Evolutionary conservation across 1,284 basidiomycete genomes (phyloP).

Genomic region (Microbotryum silenes-acaulis): DNA sequence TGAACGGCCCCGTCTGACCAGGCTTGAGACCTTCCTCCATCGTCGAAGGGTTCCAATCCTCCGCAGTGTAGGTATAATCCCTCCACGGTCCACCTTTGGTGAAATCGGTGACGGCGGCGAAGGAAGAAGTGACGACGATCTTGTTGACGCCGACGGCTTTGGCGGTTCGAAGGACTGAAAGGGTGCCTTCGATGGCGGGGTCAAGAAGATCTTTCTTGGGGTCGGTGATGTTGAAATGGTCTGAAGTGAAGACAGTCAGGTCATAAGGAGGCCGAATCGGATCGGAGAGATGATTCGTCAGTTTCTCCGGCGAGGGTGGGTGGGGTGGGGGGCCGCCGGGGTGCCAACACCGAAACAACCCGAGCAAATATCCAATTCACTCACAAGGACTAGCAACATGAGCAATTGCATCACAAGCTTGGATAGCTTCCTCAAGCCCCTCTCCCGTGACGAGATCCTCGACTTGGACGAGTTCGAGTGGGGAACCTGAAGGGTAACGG

Average conservation of each 20-base stretch:
- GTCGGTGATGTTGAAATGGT: constrained; percentile 35
- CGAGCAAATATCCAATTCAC: constrained; percentile 30
- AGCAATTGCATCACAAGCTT: constrained; percentile 32
- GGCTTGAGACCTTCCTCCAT: constrained; percentile 33
- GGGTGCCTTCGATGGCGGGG: constrained; percentile 41
- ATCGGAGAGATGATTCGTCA: neutral
- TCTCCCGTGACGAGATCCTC: constrained; percentile 39
- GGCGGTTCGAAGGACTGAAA: constrained; percentile 33
- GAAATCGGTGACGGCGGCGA: constrained; percentile 39
- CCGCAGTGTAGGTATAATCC: constrained; percentile 31
- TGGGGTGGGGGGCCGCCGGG: too few relatives aligned
- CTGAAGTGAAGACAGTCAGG: neutral
- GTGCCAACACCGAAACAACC: too few relatives aligned
- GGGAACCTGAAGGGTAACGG: constrained; percentile 15
- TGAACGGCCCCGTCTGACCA: constrained; percentile 30
- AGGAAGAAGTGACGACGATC: constrained; percentile 40
- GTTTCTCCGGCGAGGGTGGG: neutral
- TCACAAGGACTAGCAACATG: constrained; percentile 33
- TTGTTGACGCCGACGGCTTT: constrained; percentile 34
- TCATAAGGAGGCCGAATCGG: neutral
- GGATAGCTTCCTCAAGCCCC: constrained; percentile 36
- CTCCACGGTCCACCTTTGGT: constrained; percentile 19
- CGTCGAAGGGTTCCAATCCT: constrained; percentile 40
- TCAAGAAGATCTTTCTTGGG: constrained; percentile 38
- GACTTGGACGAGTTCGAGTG: constrained; percentile 32